A percentile compares a stretch with the other conserved stretches of the same genome.
Evolutionary conservation across 306 rosid species (phyloP).

Genomic region (Citrullus colocynthis): DNA sequence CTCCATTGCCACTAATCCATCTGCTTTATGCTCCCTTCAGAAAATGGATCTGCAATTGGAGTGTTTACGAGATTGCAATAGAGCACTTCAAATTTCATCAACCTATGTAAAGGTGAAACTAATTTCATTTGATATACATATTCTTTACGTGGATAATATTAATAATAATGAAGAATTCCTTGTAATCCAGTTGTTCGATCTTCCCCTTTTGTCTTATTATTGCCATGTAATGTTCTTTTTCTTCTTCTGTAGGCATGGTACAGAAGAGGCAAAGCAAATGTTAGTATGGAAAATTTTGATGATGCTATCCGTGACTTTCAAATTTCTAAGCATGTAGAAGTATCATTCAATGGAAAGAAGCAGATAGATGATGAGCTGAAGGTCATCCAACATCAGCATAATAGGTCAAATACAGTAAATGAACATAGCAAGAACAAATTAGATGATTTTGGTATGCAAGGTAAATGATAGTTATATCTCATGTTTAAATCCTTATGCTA

Average conservation of each 20-base stretch:
- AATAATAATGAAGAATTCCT: neutral
- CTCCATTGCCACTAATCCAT: neutral
- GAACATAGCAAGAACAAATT: conserved; percentile 22
- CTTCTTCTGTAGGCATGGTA: conserved; percentile 61
- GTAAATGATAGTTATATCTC: neutral
- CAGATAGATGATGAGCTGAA: conserved; percentile 60
- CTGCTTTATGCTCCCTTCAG: neutral
- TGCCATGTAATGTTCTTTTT: neutral
- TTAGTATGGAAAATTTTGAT: conserved; percentile 39
- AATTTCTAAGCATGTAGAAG: conserved; percentile 48
- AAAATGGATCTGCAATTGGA: conserved; percentile 58
- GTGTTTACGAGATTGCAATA: conserved; percentile 56
- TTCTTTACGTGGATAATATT: neutral
- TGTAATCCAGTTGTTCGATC: neutral
- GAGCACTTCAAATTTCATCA: conserved; percentile 62
- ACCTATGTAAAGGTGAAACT: conserved; percentile 57
- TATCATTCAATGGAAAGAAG: conserved; percentile 42
- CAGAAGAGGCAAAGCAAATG: conserved; percentile 68
- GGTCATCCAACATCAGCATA: conserved; percentile 25
- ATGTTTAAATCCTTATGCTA: neutral
- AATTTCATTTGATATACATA: neutral
- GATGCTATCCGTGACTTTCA: conserved; percentile 57
- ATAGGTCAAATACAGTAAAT: conserved; percentile 15
- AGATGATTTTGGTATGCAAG: conserved; percentile 7
- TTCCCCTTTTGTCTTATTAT: conserved; percentile 1